Base-by-base conservation (phyloP, 805 yeast species). In the Komagataella phaffii region DNA sequence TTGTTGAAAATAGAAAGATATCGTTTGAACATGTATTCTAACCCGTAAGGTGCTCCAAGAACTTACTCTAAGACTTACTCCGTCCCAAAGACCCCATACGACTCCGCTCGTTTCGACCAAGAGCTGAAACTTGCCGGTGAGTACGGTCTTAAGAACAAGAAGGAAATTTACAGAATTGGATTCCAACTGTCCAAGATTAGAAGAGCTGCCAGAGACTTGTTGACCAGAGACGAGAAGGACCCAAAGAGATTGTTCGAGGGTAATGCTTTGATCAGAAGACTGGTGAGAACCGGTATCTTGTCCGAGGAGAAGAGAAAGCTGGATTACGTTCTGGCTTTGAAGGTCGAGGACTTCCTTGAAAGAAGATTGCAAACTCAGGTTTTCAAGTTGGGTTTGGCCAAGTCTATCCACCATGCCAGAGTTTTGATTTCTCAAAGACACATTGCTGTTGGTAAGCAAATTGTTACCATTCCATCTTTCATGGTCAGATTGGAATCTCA, bases 241-340 rank as follows among this genome's bases (percentile, higher is more conserved):
- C 97, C 96, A 85, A 93, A 90, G 88, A 89, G 99, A 82, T 85
- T 93, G 71, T 93, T 93, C 83, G 99, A 93, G 80, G 99, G 99
- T 87, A 93, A 93, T 74, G 99, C 99, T 72, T 88, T 93, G 74
- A 93, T 93, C 79, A 90, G 99, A 85, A 89, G 98, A 84, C 85
- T 93, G 72, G 98, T 93, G 61, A 88, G 99, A 81, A 81, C 89
- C 64, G 99, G 99, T 88, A 96, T 93, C 72, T 84, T 93, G 73
- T 79, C 96, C 63, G 99, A 93, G 81, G 98, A 93, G 83, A 91
- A 86, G 81, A 90, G 90, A 96, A 93, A 93, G 83, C 89, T 93
- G 77, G 99, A 93, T 93, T 93, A 93, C 79, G 99, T 93, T 68
- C 85, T 93, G 76, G 97, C 99, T 70, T 85, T 93, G 72, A 86